Conservation (phyloP, 306 rosid species). For the Oxytropis ochrocephala region DNA sequence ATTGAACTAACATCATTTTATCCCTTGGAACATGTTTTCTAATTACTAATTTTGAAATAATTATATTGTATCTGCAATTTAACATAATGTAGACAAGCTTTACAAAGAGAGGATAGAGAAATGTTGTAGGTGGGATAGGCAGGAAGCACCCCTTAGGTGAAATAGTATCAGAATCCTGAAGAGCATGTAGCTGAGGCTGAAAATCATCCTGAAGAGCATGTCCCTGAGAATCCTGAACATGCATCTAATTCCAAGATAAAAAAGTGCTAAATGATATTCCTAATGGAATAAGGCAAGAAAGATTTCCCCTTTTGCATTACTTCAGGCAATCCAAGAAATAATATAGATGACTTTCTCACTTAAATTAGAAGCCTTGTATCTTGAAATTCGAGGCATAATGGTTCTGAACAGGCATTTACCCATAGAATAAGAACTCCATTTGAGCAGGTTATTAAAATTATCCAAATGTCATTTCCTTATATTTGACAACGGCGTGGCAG, state of each 20-base stretch:
- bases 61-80: background rate
- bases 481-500: background rate
- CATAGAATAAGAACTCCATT: conserved; percentile 1
- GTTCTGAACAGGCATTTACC: background rate
- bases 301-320: background rate
- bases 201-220: background rate
- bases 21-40: background rate
- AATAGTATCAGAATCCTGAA: background rate
- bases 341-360: background rate
- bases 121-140: background rate
- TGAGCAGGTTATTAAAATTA: background rate
- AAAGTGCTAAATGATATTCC: background rate
- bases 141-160: background rate
- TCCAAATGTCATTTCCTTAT: background rate
- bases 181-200: background rate
- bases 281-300: background rate
- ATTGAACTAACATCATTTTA: background rate
- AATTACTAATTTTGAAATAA: background rate
- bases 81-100: background rate
- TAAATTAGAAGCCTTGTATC: background rate
- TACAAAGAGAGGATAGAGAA: background rate
- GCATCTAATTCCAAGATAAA: background rate
- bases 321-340: background rate
- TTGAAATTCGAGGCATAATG: background rate
- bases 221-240: background rate